These are phyloP conservation scores for Acmispon strigosus DNA, from an alignment of 306 rosid species.

Conservation along the genomic window DNA sequence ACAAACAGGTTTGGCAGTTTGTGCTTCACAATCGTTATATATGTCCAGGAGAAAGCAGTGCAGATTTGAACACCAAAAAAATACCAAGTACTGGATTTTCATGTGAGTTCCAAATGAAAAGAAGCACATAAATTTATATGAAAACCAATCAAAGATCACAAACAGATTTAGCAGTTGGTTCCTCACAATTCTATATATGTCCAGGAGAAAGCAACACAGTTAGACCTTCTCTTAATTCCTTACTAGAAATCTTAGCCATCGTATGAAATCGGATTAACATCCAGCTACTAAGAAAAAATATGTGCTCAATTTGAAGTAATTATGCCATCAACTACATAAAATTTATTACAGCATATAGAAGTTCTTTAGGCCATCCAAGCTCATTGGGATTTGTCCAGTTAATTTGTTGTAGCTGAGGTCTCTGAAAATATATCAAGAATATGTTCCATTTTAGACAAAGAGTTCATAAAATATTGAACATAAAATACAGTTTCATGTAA, in stretches of 20 bases:
- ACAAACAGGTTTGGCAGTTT: background rate
- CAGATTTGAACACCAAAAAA: too few species aligned
- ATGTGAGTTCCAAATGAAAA: background rate
- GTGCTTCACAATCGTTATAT: background rate
- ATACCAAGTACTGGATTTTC: background rate
- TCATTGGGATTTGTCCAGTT: constrained; percentile 49
- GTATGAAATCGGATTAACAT: background rate
- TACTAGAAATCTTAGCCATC: background rate
- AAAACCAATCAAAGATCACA: background rate
- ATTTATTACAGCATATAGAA: background rate
- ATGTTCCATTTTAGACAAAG: background rate
- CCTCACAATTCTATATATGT: background rate
- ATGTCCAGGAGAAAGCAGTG: background rate
- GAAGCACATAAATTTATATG: background rate
- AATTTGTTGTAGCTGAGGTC: constrained; percentile 78
- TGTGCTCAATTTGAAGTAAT: background rate
- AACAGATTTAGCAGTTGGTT: background rate
- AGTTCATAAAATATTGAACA: background rate
- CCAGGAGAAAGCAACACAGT: too few species aligned
- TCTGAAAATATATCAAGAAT: constrained; percentile 33
- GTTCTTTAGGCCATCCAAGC: too few species aligned
- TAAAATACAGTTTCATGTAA: background rate
- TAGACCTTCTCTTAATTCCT: background rate
- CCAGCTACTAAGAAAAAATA: background rate
- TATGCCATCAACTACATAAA: constrained; percentile 21